A percentile compares a stretch with the other conserved stretches of the same genome.
Evolutionary conservation across 345 rosid species (phyloP).

Genomic region (Citrus sp.): DNA sequence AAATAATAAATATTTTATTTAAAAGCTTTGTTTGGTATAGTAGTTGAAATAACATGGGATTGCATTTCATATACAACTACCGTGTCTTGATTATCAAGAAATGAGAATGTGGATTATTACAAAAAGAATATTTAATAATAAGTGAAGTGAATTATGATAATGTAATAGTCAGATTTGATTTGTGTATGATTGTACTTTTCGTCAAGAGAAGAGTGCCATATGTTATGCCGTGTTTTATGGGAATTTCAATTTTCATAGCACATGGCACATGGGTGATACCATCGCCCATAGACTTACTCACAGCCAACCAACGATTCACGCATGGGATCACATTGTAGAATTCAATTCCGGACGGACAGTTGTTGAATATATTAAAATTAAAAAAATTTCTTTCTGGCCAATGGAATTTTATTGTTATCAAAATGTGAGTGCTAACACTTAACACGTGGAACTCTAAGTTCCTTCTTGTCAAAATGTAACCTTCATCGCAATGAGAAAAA

Average conservation of each 20-base stretch:
- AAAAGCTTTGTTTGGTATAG: background rate
- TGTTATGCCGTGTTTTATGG: constrained; percentile 43
- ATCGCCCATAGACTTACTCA: constrained; percentile 9
- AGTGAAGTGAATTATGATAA: constrained; percentile 6
- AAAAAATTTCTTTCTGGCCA: background rate
- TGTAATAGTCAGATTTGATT: constrained; percentile 21
- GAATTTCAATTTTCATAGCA: constrained; percentile 20
- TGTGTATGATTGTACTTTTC: constrained; percentile 1
- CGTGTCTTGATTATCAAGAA: constrained; percentile 20
- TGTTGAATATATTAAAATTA: background rate
- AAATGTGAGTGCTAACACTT: background rate
- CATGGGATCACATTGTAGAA: constrained; percentile 31
- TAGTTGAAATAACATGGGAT: constrained; percentile 17
- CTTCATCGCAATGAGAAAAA: background rate
- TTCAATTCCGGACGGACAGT: background rate
- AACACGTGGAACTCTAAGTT: no score
- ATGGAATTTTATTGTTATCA: background rate
- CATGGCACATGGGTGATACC: constrained; percentile 53
- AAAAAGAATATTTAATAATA: background rate
- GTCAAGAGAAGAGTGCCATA: constrained; percentile 25
- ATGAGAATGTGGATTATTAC: constrained; percentile 1
- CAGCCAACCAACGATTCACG: constrained; percentile 19
- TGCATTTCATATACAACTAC: constrained; percentile 1
- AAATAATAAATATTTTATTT: background rate
- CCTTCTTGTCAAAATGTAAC: background rate